Evolutionary conservation across 208 protist species (phyloP).

Genomic region (Wallacemonas sp.): DNA sequence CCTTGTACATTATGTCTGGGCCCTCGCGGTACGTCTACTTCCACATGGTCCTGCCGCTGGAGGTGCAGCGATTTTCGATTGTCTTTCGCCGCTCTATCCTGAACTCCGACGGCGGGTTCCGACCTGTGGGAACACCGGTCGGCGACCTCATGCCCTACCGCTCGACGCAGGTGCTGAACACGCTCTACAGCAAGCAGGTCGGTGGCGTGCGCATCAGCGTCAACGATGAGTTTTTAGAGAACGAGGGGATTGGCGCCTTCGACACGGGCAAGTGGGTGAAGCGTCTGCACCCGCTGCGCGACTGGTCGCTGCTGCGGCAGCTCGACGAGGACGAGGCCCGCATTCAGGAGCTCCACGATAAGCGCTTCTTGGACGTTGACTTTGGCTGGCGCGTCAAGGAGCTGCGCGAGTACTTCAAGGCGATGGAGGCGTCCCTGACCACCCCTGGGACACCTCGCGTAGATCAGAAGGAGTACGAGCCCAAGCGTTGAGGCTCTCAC

Average conservation of each 20-base stretch:
- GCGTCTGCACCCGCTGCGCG: slow-evolving; percentile 73
- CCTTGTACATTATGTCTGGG: slow-evolving; percentile 87
- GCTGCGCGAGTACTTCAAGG: slow-evolving; percentile 71
- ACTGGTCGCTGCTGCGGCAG: slow-evolving; percentile 84
- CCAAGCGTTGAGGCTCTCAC: not conserved
- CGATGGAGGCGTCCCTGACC: slow-evolving; percentile 50
- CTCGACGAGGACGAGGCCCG: slow-evolving; percentile 86
- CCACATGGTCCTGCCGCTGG: slow-evolving; percentile 89
- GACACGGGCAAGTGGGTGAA: slow-evolving; percentile 87
- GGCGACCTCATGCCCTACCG: slow-evolving; percentile 81
- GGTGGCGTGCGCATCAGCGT: slow-evolving; percentile 79
- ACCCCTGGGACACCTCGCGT: slow-evolving; percentile 17
- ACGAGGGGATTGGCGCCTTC: slow-evolving; percentile 79
- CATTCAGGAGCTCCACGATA: slow-evolving; percentile 69
- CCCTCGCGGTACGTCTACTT: slow-evolving; percentile 90
- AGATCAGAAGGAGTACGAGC: slow-evolving; percentile 12
- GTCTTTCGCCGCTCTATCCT: slow-evolving; percentile 88
- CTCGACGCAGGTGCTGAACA: slow-evolving; percentile 84
- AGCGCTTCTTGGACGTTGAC: slow-evolving; percentile 78
- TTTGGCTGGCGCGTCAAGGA: slow-evolving; percentile 81
- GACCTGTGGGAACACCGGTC: slow-evolving; percentile 63
- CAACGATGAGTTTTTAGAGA: slow-evolving; percentile 80
- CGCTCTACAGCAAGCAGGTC: slow-evolving; percentile 82
- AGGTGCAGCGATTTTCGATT: slow-evolving; percentile 84
- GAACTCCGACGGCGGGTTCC: slow-evolving; percentile 84